Percentiles rank a stretch among this genome's conserved stretches.
Evolutionary conservation across 495 filamentous ascomycete genomes (phyloP).

Genomic region (Aspergillus steynii): DNA sequence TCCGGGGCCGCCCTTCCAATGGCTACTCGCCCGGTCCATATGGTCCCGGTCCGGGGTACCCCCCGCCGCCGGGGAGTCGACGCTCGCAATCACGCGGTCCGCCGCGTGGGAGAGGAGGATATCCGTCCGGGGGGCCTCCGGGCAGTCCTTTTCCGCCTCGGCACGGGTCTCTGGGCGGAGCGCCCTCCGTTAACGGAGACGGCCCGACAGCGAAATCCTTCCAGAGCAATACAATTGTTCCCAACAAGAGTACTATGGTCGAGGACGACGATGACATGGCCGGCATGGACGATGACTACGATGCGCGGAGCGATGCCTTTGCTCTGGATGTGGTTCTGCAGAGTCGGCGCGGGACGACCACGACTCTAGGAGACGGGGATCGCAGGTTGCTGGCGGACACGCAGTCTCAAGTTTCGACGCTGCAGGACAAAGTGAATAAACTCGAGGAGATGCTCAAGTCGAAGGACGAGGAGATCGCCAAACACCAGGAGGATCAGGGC

Average conservation of each 20-base stretch:
- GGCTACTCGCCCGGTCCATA: slow-evolving; percentile 43
- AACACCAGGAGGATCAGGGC: slow-evolving; percentile 43
- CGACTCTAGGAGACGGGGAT: slow-evolving; percentile 59
- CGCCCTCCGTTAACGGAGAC: slow-evolving; percentile 45
- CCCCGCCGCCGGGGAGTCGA: slow-evolving; percentile 37
- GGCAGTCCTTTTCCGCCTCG: slow-evolving; percentile 46
- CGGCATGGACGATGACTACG: slow-evolving; percentile 59
- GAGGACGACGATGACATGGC: slow-evolving; percentile 86
- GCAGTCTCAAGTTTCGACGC: slow-evolving; percentile 69
- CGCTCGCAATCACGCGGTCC: slow-evolving; percentile 45
- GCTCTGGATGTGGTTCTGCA: slow-evolving; percentile 52
- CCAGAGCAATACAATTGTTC: slow-evolving; percentile 93
- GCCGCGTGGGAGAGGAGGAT: slow-evolving; percentile 38
- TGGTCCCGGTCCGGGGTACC: slow-evolving; percentile 31
- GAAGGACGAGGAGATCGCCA: slow-evolving; percentile 58
- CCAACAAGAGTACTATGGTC: slow-evolving; percentile 97
- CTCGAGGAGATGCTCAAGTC: slow-evolving; percentile 62
- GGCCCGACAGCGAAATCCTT: slow-evolving; percentile 82
- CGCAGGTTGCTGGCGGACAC: slow-evolving; percentile 74
- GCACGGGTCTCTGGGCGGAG: slow-evolving; percentile 47
- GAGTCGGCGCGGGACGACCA: slow-evolving; percentile 58
- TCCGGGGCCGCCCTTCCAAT: slow-evolving; percentile 57
- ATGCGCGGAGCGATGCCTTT: slow-evolving; percentile 66
- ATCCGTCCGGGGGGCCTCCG: slow-evolving; percentile 41
- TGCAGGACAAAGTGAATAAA: slow-evolving; percentile 71